Evolutionary conservation across 2,329 filamentous ascomycete species (phyloP), one percentile per base, ranked within the genome.

Genomic region (Neofusicoccum laricinum): DNA sequence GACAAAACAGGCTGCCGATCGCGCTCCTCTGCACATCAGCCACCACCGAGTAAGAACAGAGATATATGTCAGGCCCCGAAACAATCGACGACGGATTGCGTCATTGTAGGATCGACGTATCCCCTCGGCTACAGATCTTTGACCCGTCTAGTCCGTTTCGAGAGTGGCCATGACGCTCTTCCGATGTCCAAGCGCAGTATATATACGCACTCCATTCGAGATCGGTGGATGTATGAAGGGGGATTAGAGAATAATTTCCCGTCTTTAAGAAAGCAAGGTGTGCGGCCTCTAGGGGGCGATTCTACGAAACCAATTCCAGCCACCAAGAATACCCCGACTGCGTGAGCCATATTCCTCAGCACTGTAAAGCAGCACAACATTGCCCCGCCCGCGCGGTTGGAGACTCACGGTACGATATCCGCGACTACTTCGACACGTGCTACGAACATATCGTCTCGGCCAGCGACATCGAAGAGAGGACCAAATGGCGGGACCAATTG

Each of bases 401-500:
- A 5, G 10, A 5, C 19, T 12, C 7, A 48, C 19, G 45, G 21
- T 4, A 48, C 19, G 4, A 48, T 48, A 11, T 14, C 19, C 12
- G 19, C 19, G 14, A 48, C 17, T 25, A 25, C 45, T 48, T n/a
- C n/a, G 19, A 48, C 45, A 25, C 45, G 12, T 25, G 19, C 45
- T 48, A 48, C 19, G 43, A 48, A 14, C 46, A 32, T 6, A 49
- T 49, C 21, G 46, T n/a, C 6, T 10, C 21, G 12, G 25, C 46
- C 21, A 5, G 25, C 10, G 14, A 34, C 14, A 49, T 49, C 51
- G 55, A 63, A 48, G 66, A 66, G 25, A 68, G 68, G 45, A 65
- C 58, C 2, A 46, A 65, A 51, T 68, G 64, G 66, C 53, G 70
- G 55, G 64, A 63, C 40, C 55, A 68, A 62, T 34, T 69, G 41